These are phyloP conservation scores for Lipomyces spencermartinsiae DNA, from an alignment of 805 yeast species.

Conservation along the genomic window DNA sequence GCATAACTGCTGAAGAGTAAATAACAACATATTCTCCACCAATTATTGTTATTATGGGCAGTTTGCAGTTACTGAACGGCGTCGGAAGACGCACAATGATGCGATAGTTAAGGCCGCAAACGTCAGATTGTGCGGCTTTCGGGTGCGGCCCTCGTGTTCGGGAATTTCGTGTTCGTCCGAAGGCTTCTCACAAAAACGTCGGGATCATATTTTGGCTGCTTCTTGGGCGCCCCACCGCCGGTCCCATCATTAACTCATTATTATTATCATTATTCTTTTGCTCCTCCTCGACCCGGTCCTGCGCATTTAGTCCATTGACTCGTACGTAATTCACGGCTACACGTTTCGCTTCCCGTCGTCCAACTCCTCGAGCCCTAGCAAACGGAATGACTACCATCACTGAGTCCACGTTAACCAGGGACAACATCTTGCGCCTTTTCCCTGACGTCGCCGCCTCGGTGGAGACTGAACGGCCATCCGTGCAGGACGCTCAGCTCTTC, in stretches of 20 bases:
- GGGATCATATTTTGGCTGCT: not conserved
- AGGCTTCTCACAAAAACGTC: not conserved
- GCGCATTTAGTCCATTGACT: not conserved
- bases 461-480: conserved; percentile 17
- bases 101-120: not conserved
- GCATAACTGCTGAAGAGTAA: too few relatives aligned
- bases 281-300: not conserved
- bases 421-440: conserved; percentile 63
- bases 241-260: not conserved
- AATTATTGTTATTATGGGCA: too few relatives aligned
- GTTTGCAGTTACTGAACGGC: too few relatives aligned
- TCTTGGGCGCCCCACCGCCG: not conserved
- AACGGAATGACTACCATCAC: conserved; percentile 26
- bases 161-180: not conserved
- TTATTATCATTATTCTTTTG: not conserved
- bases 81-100: too few relatives aligned
- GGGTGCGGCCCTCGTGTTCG: not conserved
- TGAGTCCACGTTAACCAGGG: conserved; percentile 47
- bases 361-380: not conserved
- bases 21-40: too few relatives aligned
- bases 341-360: not conserved
- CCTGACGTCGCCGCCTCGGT: conserved; percentile 69
- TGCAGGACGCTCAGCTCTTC: conserved; percentile 55
- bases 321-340: not conserved
- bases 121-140: not conserved